phyloP scores from a whole-genome alignment of 2,329 filamentous ascomycete species.

The Dothistroma pini region DNA sequence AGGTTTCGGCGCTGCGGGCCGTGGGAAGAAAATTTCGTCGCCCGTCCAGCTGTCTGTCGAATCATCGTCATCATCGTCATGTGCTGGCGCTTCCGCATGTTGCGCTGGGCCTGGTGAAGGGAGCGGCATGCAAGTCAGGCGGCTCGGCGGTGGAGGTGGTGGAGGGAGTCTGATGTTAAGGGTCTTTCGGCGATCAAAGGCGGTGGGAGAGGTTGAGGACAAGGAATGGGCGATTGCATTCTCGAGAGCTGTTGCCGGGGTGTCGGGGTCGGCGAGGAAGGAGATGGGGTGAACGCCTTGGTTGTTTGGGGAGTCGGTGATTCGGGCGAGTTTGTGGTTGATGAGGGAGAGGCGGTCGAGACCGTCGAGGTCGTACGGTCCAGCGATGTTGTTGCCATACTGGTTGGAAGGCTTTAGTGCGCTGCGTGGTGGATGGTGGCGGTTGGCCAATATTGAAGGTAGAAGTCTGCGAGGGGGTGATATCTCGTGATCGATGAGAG shows the following conservation, averaged over 20 bases:
- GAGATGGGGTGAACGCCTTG: not conserved
- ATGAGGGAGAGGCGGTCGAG: not conserved
- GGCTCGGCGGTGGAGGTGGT: not conserved
- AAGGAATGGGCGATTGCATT: slow-evolving; percentile 7
- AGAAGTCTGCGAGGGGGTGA: not conserved
- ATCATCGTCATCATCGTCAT: not conserved
- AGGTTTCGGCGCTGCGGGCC: not conserved
- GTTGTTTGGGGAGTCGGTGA: not conserved
- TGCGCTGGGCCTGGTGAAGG: not conserved
- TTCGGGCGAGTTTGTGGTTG: not conserved
- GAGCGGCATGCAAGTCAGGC: not conserved
- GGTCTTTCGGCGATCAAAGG: slow-evolving; percentile 8
- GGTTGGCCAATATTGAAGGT: not conserved
- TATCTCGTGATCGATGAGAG: not conserved
- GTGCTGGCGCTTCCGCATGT: not conserved
- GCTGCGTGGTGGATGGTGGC: not conserved
- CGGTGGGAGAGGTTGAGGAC: not conserved
- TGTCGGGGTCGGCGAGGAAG: not conserved
- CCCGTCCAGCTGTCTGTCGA: slow-evolving; percentile 26
- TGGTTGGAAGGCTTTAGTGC: not conserved
- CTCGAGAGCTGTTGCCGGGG: slow-evolving; percentile 2
- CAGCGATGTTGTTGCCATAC: not conserved
- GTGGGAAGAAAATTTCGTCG: slow-evolving; percentile 24
- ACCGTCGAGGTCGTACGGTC: not conserved
- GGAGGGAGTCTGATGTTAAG: slow-evolving; percentile 3